These are phyloP conservation scores for Leccinum fibrillosum DNA, from an alignment of 768 basidiomycete genomes.

Conservation along the genomic window DNA sequence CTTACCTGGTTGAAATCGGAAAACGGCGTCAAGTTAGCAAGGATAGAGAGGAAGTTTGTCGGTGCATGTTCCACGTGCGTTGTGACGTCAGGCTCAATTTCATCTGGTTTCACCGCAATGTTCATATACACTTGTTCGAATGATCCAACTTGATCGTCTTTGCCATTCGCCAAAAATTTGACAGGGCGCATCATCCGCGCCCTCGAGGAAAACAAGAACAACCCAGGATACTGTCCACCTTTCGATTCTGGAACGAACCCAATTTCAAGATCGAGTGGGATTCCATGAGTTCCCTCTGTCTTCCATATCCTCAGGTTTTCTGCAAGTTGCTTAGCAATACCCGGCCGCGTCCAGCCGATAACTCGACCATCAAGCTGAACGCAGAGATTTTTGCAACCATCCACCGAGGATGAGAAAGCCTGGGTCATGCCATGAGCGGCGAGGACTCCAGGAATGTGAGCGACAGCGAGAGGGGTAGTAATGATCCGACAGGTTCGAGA, in stretches of 20 bases:
- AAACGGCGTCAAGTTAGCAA: slow-evolving; percentile 97
- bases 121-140: slow-evolving; percentile 99
- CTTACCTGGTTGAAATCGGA: slow-evolving; percentile 97
- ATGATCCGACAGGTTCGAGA: slow-evolving; percentile 91
- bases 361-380: slow-evolving; percentile 95
- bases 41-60: slow-evolving; percentile 92
- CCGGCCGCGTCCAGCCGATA: slow-evolving; percentile 87
- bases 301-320: slow-evolving; percentile 88
- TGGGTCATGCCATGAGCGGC: slow-evolving; percentile 93
- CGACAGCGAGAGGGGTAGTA: slow-evolving; percentile 68
- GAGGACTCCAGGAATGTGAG: slow-evolving; percentile 80
- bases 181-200: slow-evolving; percentile 99
- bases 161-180: slow-evolving; percentile 82
- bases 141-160: slow-evolving; percentile 86
- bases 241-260: slow-evolving; percentile 85
- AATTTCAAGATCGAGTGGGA: slow-evolving; percentile 94
- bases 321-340: slow-evolving; percentile 77
- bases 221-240: slow-evolving; percentile 95
- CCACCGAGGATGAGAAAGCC: slow-evolving; percentile 72
- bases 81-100: slow-evolving; percentile 72
- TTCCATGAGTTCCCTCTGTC: slow-evolving; percentile 75
- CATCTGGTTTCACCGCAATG: slow-evolving; percentile 86
- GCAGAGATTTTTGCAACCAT: slow-evolving; percentile 78
- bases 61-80: slow-evolving; percentile 94
- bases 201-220: slow-evolving; percentile 85